Conservation (phyloP, 2,329 filamentous ascomycete genomes). For the Cryphonectria radicalis region DNA sequence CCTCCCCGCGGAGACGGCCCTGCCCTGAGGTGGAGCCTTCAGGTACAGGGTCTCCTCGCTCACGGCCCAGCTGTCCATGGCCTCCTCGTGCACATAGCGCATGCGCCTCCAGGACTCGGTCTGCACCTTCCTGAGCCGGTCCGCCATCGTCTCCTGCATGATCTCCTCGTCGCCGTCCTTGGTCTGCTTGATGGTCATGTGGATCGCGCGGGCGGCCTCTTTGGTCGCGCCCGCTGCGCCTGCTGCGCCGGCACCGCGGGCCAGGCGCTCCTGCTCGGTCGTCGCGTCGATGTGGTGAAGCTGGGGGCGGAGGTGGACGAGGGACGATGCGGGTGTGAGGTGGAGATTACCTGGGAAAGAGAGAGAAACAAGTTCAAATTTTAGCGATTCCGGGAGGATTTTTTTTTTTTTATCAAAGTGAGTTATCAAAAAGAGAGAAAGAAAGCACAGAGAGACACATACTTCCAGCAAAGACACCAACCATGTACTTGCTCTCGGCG, state of each 20-base stretch:
- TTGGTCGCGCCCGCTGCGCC: constrained; percentile 34
- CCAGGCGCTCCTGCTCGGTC: constrained; percentile 69
- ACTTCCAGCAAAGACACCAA: constrained; percentile 89
- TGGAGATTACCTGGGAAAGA: constrained; percentile 72
- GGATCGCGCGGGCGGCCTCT: constrained; percentile 72
- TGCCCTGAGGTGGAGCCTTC: not conserved
- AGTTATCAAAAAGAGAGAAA: not conserved
- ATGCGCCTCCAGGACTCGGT: constrained; percentile 81
- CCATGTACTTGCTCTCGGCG: constrained; percentile 78
- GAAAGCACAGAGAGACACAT: constrained; percentile 12
- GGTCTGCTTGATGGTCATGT: constrained; percentile 83
- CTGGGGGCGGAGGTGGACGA: constrained; percentile 88
- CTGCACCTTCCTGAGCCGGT: constrained; percentile 77
- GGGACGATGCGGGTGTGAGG: constrained; percentile 79
- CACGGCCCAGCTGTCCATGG: constrained; percentile 72
- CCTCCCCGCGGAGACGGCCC: constrained; percentile 16
- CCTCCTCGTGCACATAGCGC: constrained; percentile 81
- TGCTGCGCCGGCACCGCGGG: constrained; percentile 42
- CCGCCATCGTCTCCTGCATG: constrained; percentile 72
- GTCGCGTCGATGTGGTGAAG: constrained; percentile 90
- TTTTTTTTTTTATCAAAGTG: not conserved
- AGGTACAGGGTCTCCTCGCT: constrained; percentile 75
- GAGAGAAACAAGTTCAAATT: not conserved
- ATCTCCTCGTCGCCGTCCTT: constrained; percentile 63
- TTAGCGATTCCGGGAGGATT: not conserved